Percentiles rank a stretch among this genome's conserved stretches.
Conservation (phyloP, 345 rosid genomes). For the Eucalyptus albens region DNA sequence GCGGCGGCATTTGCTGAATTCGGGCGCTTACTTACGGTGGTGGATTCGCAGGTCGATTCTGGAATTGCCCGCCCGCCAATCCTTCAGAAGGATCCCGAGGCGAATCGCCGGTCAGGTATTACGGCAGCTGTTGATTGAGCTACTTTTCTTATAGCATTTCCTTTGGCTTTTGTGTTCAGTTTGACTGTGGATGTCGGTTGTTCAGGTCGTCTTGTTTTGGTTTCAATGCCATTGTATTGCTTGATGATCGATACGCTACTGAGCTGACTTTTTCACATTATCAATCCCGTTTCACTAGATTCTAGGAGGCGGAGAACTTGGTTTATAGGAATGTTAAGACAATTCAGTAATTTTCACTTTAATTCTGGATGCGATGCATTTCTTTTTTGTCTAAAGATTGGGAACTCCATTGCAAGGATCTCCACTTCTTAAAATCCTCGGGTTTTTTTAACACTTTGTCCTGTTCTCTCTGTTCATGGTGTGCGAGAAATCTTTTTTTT, state of each 20-base stretch:
- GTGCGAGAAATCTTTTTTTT: neutral
- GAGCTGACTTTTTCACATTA: neutral
- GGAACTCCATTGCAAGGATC: neutral
- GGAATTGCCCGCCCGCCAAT: constrained; percentile 45
- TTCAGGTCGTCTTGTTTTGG: neutral
- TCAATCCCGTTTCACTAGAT: neutral
- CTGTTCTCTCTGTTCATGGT: neutral
- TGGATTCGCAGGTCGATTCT: constrained; percentile 42
- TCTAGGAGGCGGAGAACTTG: neutral
- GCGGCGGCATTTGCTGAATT: neutral
- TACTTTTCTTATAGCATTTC: neutral
- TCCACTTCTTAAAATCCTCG: neutral
- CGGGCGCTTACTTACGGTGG: neutral
- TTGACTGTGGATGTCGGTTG: neutral
- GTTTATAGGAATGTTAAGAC: neutral
- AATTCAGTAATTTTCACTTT: neutral
- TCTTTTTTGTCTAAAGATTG: neutral
- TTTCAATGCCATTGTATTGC: neutral
- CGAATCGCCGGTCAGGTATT: constrained; percentile 34
- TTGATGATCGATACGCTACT: no score
- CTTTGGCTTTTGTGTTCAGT: neutral
- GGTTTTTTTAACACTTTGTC: neutral
- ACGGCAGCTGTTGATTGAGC: neutral
- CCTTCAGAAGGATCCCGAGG: constrained; percentile 29
- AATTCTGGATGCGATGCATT: neutral